Evolutionary conservation across 805 yeast genomes (phyloP).

Genomic region (Lachancea waltii): DNA sequence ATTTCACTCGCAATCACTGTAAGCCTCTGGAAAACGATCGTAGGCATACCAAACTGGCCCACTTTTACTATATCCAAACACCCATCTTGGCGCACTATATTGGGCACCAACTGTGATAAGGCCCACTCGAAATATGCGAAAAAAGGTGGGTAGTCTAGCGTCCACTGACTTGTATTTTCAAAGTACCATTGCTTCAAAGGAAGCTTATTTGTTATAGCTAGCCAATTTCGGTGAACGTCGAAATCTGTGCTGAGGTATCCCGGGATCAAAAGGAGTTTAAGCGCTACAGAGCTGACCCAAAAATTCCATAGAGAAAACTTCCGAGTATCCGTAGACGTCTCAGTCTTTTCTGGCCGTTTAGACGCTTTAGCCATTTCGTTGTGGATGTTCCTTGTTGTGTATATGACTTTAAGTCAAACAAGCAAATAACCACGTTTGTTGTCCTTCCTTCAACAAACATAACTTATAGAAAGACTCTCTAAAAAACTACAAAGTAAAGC

Average conservation of each 20-base stretch:
- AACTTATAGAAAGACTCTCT: no score
- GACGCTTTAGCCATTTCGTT: slow-evolving; percentile 2
- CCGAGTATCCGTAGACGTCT: slow-evolving; percentile 8
- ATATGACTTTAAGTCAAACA: no score
- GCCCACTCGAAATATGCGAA: slow-evolving; percentile 93
- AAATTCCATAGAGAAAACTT: slow-evolving; percentile 54
- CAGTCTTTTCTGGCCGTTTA: slow-evolving; percentile 1
- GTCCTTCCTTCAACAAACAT: not conserved
- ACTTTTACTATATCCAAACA: slow-evolving; percentile 60
- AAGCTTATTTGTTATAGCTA: slow-evolving; percentile 74
- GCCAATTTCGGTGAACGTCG: slow-evolving; percentile 96
- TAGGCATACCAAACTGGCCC: slow-evolving; percentile 71
- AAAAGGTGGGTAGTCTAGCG: slow-evolving; percentile 94
- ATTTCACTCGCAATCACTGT: slow-evolving; percentile 78
- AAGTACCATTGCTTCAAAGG: slow-evolving; percentile 80
- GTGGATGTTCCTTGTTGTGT: no score
- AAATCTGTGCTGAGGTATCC: slow-evolving; percentile 94
- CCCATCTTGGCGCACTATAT: slow-evolving; percentile 59
- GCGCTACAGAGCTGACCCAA: slow-evolving; percentile 55
- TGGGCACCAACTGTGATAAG: slow-evolving; percentile 66
- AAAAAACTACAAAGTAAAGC: no score
- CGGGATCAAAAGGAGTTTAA: slow-evolving; percentile 58
- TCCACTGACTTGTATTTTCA: slow-evolving; percentile 80
- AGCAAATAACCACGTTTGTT: no score
- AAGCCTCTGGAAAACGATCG: slow-evolving; percentile 71